phyloP scores from a whole-genome alignment of 768 basidiomycete genomes.

The Macrocybe gigantea region DNA sequence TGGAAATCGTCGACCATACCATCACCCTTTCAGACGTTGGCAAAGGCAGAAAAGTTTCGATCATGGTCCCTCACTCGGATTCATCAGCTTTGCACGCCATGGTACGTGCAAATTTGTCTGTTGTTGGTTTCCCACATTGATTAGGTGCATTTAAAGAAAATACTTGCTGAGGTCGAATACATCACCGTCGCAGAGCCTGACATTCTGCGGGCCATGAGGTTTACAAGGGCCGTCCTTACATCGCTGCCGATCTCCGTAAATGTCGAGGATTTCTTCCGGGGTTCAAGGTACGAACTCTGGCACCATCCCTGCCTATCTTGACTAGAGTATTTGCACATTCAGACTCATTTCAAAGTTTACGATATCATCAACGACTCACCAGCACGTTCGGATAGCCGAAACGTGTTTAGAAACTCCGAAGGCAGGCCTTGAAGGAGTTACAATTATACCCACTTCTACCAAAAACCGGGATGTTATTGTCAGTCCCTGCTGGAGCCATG shows the following conservation, averaged over 20 bases:
- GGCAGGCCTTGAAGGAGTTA: slow-evolving; percentile 40
- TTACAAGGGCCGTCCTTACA: slow-evolving; percentile 53
- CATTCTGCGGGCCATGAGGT: slow-evolving; percentile 46
- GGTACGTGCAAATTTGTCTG: slow-evolving; percentile 32
- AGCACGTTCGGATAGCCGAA: slow-evolving; percentile 70
- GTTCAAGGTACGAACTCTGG: slow-evolving; percentile 49
- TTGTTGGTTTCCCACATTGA: background rate
- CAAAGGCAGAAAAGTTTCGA: slow-evolving; percentile 35
- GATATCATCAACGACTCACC: slow-evolving; percentile 73
- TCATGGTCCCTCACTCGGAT: slow-evolving; percentile 64
- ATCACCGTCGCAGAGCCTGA: slow-evolving; percentile 47
- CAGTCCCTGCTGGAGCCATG: slow-evolving; percentile 14
- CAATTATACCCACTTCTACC: slow-evolving; percentile 42
- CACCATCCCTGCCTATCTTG: background rate
- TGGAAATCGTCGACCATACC: slow-evolving; percentile 35
- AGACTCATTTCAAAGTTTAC: slow-evolving; percentile 92
- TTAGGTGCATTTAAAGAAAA: slow-evolving; percentile 42
- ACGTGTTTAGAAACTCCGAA: slow-evolving; percentile 46
- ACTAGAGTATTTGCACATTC: slow-evolving; percentile 2
- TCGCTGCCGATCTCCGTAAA: slow-evolving; percentile 86
- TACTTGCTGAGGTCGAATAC: slow-evolving; percentile 66
- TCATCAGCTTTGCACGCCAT: slow-evolving; percentile 53
- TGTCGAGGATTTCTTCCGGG: slow-evolving; percentile 95
- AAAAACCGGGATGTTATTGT: slow-evolving; percentile 45
- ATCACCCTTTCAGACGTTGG: slow-evolving; percentile 45